Evolutionary conservation across 306 rosid genomes (phyloP).

Genomic region (Cyamopsis tetragonoloba): DNA sequence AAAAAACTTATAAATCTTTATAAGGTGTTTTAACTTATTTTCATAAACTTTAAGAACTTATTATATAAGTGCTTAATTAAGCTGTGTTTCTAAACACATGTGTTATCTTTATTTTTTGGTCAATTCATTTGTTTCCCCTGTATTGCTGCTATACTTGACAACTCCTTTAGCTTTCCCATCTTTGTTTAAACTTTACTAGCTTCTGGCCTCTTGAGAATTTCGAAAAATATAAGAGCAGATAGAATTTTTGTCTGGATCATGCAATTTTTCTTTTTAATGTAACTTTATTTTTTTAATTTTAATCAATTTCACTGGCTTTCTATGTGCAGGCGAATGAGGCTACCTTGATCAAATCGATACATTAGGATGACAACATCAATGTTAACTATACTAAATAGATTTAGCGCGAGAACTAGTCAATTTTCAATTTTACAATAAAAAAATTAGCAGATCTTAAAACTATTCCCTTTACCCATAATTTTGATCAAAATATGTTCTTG

Average conservation of each 20-base stretch:
- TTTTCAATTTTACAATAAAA: constrained; percentile 3
- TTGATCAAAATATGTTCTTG: background rate
- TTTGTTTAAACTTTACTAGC: background rate
- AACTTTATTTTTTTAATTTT: background rate
- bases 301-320: constrained; percentile 7
- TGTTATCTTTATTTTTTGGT: background rate
- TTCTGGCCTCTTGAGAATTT: constrained; percentile 10
- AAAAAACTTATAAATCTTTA: too few species aligned
- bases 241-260: background rate
- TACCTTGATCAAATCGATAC: constrained; percentile 31
- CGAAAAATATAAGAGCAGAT: background rate
- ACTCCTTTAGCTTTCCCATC: background rate
- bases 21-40: too few species aligned
- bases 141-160: too few species aligned
- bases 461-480: constrained; percentile 10
- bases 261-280: background rate
- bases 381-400: constrained; percentile 12
- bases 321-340: constrained; percentile 29
- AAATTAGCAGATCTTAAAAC: background rate
- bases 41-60: too few species aligned
- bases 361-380: constrained; percentile 29
- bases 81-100: too few species aligned
- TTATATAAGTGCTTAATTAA: too few species aligned
- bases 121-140: too few species aligned
- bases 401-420: constrained; percentile 16